These are phyloP conservation scores for Talaromyces sp. DNA, from an alignment of 2,329 filamentous ascomycete species.

Conservation along the genomic window DNA sequence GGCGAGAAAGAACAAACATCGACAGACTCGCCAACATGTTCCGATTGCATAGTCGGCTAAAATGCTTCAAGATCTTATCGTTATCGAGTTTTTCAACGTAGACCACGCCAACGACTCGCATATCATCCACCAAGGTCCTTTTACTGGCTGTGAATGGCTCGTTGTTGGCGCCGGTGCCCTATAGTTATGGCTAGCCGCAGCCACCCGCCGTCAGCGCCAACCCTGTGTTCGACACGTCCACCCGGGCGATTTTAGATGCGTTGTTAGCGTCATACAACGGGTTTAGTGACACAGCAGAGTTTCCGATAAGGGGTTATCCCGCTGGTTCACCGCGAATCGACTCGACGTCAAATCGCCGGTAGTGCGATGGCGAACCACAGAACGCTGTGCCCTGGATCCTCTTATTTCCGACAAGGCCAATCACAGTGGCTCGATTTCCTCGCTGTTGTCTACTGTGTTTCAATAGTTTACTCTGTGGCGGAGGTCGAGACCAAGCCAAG, in stretches of 20 bases:
- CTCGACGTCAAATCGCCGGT: not conserved
- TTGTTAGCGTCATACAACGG: not conserved
- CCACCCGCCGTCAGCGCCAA: not conserved
- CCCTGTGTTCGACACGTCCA: not conserved
- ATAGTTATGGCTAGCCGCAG: not conserved
- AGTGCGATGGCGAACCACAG: not conserved
- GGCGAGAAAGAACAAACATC: not conserved
- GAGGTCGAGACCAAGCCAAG: not conserved
- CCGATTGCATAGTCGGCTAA: not conserved
- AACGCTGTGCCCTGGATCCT: not conserved
- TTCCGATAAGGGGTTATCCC: not conserved
- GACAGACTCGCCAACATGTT: not conserved
- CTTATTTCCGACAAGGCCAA: not conserved
- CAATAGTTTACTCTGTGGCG: not conserved
- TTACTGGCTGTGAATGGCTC: not conserved
- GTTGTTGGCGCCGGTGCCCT: not conserved
- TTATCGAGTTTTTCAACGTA: not conserved
- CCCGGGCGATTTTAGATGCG: not conserved
- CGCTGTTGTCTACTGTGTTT: not conserved
- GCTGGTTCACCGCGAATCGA: not conserved
- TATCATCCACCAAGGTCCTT: not conserved
- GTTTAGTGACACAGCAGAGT: not conserved
- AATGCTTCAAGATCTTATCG: not conserved
- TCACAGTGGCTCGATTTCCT: not conserved
- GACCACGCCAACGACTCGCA: not conserved